Conservation (phyloP, 495 filamentous ascomycete species). For the Daldinia caldariorum region DNA sequence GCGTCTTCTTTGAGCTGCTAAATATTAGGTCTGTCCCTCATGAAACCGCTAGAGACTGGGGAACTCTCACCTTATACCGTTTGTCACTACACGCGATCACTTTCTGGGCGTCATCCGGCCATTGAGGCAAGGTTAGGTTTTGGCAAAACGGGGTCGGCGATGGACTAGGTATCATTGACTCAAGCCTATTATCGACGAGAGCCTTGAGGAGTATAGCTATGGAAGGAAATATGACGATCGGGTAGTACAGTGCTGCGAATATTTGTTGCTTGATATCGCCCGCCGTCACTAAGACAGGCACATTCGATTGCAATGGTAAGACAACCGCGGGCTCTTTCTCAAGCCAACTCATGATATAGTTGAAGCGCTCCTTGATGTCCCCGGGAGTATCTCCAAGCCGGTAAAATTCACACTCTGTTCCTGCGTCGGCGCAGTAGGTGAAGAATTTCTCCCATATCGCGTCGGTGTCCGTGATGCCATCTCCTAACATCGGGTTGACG, state of each 20-base stretch:
- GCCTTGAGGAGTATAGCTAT: slow-evolving; percentile 48
- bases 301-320: slow-evolving; percentile 44
- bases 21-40: slow-evolving; percentile 3
- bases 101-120: slow-evolving; percentile 57
- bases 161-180: slow-evolving; percentile 4
- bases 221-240: slow-evolving; percentile 45
- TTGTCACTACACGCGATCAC: slow-evolving; percentile 62
- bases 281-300: slow-evolving; percentile 50
- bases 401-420: slow-evolving; percentile 48
- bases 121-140: slow-evolving; percentile 54
- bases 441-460: slow-evolving; percentile 53
- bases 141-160: slow-evolving; percentile 47
- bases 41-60: background rate
- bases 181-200: slow-evolving; percentile 27
- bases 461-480: slow-evolving; percentile 56
- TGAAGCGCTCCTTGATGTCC: slow-evolving; percentile 57
- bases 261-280: slow-evolving; percentile 49
- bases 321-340: slow-evolving; percentile 60
- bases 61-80: slow-evolving; percentile 46
- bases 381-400: slow-evolving; percentile 50
- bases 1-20: slow-evolving; percentile 52
- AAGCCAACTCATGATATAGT: slow-evolving; percentile 52
- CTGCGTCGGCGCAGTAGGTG: slow-evolving; percentile 50
- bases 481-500: slow-evolving; percentile 46
- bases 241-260: slow-evolving; percentile 52